A percentile compares a stretch with the other conserved stretches of the same genome.
Conservation (phyloP, 2,329 filamentous ascomycete genomes). For the Dichotomopilus funicola region DNA sequence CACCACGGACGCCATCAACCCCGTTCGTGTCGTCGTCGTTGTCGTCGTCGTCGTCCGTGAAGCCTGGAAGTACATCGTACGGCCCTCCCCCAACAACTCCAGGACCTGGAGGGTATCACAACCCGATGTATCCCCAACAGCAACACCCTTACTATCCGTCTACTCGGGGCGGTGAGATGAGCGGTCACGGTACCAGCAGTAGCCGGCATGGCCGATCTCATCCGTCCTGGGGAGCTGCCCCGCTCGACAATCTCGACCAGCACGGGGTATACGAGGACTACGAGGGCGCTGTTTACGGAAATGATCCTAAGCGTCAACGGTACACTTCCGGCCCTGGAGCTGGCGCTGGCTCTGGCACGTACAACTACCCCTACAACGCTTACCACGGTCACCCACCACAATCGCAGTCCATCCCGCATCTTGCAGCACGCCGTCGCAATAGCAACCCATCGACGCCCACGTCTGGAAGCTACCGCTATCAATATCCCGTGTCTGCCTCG, state of each 20-base stretch:
- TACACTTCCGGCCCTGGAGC: conserved; percentile 20
- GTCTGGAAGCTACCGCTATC: no score
- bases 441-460: neutral
- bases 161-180: no score
- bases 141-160: no score
- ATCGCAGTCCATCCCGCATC: neutral
- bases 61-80: neutral
- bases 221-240: neutral
- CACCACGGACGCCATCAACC: conserved; percentile 52
- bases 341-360: neutral
- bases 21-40: conserved; percentile 34
- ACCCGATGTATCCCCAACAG: neutral
- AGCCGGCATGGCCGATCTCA: conserved; percentile 2
- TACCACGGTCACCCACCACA: neutral
- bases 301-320: conserved; percentile 30
- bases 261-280: conserved; percentile 36
- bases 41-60: conserved; percentile 1
- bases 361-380: neutral
- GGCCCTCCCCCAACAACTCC: conserved; percentile 1
- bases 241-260: conserved; percentile 12
- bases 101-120: neutral
- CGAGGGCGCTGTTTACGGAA: conserved; percentile 29
- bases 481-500: no score
- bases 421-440: neutral
- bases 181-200: neutral